These are phyloP conservation scores for Vachellia pachyceras DNA, from an alignment of 306 rosid species.

Conservation along the genomic window DNA sequence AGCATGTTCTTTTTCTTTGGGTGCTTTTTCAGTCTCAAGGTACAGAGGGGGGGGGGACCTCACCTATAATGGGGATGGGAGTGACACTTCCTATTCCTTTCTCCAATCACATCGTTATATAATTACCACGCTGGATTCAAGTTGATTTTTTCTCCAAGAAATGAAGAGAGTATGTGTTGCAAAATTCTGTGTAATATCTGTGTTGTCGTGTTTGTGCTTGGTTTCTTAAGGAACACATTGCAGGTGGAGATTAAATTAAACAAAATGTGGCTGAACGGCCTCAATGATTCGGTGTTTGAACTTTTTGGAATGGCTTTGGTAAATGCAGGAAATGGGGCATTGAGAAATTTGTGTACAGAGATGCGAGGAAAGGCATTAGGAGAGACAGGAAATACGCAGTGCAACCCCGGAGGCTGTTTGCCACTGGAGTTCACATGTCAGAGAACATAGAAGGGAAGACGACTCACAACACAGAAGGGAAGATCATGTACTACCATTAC, in stretches of 20 bases:
- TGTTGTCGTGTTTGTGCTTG: too few relatives aligned
- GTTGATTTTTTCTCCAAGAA: neutral
- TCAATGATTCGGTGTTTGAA: too few relatives aligned
- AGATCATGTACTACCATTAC: constrained; percentile 74
- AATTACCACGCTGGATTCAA: neutral
- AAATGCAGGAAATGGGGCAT: constrained; percentile 72
- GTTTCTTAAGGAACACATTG: too few relatives aligned
- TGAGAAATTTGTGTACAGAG: constrained; percentile 67
- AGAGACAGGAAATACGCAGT: constrained; percentile 66
- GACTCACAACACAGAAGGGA: constrained; percentile 72
- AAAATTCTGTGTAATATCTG: too few relatives aligned
- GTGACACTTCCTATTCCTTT: neutral
- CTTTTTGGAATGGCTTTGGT: too few relatives aligned
- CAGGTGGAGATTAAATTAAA: too few relatives aligned
- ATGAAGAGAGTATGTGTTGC: too few relatives aligned
- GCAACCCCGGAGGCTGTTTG: constrained; percentile 60
- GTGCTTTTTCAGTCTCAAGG: constrained; percentile 1
- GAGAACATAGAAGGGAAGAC: constrained; percentile 66
- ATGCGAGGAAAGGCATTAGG: constrained; percentile 59
- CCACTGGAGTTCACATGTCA: constrained; percentile 84
- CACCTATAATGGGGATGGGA: neutral
- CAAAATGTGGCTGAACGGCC: too few relatives aligned
- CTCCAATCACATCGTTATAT: neutral
- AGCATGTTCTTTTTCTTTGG: neutral
- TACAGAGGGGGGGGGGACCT: neutral